A percentile compares a stretch with the other conserved stretches of the same genome.
Evolutionary conservation across 306 rosid species (phyloP).

Genomic region (Prunus mira): DNA sequence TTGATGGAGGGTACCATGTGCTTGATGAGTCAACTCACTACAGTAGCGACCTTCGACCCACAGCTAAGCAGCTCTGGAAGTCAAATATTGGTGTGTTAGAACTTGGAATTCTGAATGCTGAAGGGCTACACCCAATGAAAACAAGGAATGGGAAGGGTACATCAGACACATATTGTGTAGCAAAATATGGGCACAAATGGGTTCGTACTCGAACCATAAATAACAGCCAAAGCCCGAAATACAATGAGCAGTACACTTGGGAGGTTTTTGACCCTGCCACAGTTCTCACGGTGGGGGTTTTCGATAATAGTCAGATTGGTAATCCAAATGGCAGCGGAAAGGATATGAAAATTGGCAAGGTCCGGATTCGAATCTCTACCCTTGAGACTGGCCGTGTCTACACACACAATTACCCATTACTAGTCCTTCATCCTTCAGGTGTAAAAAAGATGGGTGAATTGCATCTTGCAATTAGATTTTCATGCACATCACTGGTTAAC

Average conservation of each 20-base stretch:
- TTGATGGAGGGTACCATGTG: constrained; percentile 96
- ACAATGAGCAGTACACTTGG: constrained; percentile 95
- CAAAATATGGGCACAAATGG: constrained; percentile 93
- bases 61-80: constrained; percentile 72
- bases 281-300: constrained; percentile 83
- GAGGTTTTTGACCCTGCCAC: constrained; percentile 88
- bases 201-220: constrained; percentile 80
- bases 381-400: constrained; percentile 76
- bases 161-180: constrained; percentile 80
- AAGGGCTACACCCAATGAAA: constrained; percentile 70
- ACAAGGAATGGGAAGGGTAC: constrained; percentile 64
- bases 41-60: constrained; percentile 87
- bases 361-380: constrained; percentile 85
- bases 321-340: constrained; percentile 41
- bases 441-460: constrained; percentile 89
- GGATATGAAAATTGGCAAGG: constrained; percentile 72
- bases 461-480: constrained; percentile 84
- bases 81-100: constrained; percentile 71
- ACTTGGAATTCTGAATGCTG: constrained; percentile 72
- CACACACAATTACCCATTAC: constrained; percentile 70
- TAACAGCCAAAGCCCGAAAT: constrained; percentile 60
- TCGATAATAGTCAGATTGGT: constrained; percentile 60
- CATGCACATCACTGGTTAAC: constrained; percentile 55
- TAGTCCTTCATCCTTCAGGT: constrained; percentile 72
- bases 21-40: constrained; percentile 85